Evolutionary conservation across 768 basidiomycete genomes (phyloP), one percentile per base, ranked within the genome.

Genomic region (Nidularia pulvinata): DNA sequence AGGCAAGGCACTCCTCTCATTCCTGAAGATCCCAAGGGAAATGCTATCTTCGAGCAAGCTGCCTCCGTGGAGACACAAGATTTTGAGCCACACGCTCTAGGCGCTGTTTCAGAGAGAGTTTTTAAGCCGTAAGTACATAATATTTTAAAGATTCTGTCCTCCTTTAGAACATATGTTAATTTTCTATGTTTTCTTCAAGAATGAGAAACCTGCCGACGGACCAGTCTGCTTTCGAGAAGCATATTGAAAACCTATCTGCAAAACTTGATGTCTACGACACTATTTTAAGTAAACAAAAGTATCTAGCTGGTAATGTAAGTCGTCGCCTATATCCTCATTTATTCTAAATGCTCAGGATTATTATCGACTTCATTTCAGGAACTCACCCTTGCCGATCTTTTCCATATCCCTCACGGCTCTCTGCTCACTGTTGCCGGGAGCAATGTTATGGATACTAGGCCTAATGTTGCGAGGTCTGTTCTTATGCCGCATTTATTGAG

Each of bases 331-430:
- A 82, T 74, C 37, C 50, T 69, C 60, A 11, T 19, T 33, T 25
- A 46, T 33, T 46, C 33, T 25, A 33, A 32, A 49, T 7, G 49
- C 35, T 19, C 19, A 19, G 19, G 19, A 19, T 19, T 19, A 19
- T 19, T 19, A 19, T 19, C 19, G 19, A 19, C 19, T 19, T 30
- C 37, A 25, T 33, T 51, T 35, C 22, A 68, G 69, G 61, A 66
- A 16, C 16, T 87, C 50, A 84, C 82, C 6, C 68, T 86, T 1
- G 83, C 80, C 3, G 86, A 87, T 60, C 69, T 87, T 9, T 78
- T 77, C 65, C 84, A 85, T 61, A 61, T 86, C 33, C 76, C 84
- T 0, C 78, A 76, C 48, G 70, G 62, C 1, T 16, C 53, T 2
- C 7, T 60, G 51, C 57, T 70, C 33, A 52, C 43, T 16, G 11